These are phyloP conservation scores for Asterochloris sp. DNA, from an alignment of 139 green algal species.

Conservation along the genomic window DNA sequence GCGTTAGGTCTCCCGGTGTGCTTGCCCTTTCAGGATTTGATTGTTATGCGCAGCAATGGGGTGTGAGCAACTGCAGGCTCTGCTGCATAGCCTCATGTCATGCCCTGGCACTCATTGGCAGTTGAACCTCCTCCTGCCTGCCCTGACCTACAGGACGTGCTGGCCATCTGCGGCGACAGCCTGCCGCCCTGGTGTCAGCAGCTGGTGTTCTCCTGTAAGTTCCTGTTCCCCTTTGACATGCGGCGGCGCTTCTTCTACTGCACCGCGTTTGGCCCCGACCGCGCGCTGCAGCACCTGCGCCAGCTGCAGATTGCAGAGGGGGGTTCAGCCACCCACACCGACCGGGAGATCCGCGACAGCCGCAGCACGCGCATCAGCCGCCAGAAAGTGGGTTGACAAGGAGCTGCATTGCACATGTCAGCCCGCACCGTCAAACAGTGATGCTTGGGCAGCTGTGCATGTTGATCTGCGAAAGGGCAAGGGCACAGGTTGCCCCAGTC, in stretches of 20 bases:
- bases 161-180: constrained; percentile 81
- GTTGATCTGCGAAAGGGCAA: too few species aligned
- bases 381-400: constrained; percentile 62
- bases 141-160: constrained; percentile 61
- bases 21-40: too few species aligned
- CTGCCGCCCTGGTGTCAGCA: constrained; percentile 79
- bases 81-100: not conserved
- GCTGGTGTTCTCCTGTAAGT: constrained; percentile 59
- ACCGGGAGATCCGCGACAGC: constrained; percentile 58
- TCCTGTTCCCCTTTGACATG: constrained; percentile 91
- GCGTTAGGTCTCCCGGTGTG: too few species aligned
- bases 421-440: too few species aligned
- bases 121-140: not conserved
- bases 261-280: constrained; percentile 82
- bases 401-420: too few species aligned
- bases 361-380: constrained; percentile 80
- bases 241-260: constrained; percentile 84
- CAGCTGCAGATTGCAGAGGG: constrained; percentile 64
- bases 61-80: too few species aligned
- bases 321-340: constrained; percentile 23
- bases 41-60: too few species aligned
- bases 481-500: too few species aligned
- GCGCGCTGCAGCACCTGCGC: constrained; percentile 85
- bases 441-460: too few species aligned
- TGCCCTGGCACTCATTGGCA: not conserved